Base-by-base conservation (phyloP, 2,329 filamentous ascomycete species). In the Fusarium praegraminearum region DNA sequence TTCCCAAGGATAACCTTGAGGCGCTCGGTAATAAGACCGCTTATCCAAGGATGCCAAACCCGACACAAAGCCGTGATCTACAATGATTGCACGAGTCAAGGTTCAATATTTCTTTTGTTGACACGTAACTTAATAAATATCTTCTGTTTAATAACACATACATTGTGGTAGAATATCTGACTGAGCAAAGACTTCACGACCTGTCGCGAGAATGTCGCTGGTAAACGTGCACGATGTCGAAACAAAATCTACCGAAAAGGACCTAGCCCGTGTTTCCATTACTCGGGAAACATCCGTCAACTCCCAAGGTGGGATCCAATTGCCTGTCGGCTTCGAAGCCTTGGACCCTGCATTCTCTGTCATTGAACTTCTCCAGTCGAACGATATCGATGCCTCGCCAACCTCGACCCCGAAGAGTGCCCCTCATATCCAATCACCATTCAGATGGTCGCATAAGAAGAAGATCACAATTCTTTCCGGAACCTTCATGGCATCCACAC, bases 401-500 rank as follows among this genome's bases (percentile, higher is more conserved):
- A 40, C 6, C 1, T 28, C 44, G 7, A n/a, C n/a, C 4, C 5
- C 12, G 9, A 12, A 30, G 2, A 13, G 7, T 2, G 18, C 16
- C 1, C 8, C 36, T 5, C 47, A 24, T 13, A 67, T 57, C 1
- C 36, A 26, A 3, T 57, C 62, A 0, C 70, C 70, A 0, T 73
- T 65, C 12, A 51, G 46, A 6, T 74, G 68, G 69, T 26, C 74
- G 12, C 7, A 22, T 22, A 38, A 33, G 8, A 63, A 64, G 41
- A 78, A 78, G 43, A 51, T 46, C 0, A 38, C 45, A 2, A 63
- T 73, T 2, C 67, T 78, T 0, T 53, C 51, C 2, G 74, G 69
- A 1, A 65, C 76, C 1, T 77, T 77, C 22, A 57, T 77, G 50
- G 77, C 88, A 16, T 91, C 90, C 0, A 82, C 83, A 1, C 77